Conservation (phyloP, 1,284 basidiomycete species). For the Vanrija pseudolonga region DNA sequence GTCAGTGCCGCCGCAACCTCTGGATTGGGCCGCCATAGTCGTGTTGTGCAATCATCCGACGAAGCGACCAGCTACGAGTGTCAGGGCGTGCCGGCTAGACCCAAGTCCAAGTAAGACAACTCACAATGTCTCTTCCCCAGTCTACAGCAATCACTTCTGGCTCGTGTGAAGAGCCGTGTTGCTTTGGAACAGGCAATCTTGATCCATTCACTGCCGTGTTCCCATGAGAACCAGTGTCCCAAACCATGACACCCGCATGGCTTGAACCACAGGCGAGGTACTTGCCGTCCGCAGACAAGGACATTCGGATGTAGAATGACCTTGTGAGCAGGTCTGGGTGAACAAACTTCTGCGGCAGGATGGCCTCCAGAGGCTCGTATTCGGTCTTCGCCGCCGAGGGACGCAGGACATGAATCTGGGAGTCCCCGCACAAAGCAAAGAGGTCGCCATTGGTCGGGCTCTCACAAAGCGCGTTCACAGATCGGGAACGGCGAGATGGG, state of each 20-base stretch:
- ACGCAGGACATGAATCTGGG: conserved; percentile 38
- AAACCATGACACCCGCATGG: conserved; percentile 42
- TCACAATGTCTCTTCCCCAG: conserved; percentile 47
- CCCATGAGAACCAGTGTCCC: conserved; percentile 23
- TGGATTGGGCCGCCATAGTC: conserved; percentile 40
- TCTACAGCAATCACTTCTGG: conserved; percentile 44
- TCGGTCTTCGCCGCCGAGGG: conserved; percentile 22
- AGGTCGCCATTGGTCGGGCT: conserved; percentile 38
- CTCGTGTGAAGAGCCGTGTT: neutral
- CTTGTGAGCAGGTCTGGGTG: conserved; percentile 36
- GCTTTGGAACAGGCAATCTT: neutral
- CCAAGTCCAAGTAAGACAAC: no score
- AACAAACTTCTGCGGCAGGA: conserved; percentile 33
- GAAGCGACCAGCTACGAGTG: conserved; percentile 37
- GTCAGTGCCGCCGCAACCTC: conserved; percentile 10
- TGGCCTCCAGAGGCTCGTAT: conserved; percentile 8
- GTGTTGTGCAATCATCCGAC: conserved; percentile 39
- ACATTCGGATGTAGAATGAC: conserved; percentile 43
- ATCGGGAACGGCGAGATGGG: conserved; percentile 32
- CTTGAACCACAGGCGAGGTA: conserved; percentile 41
- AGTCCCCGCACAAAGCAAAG: conserved; percentile 39
- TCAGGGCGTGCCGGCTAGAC: neutral
- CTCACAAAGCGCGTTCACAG: conserved; percentile 40
- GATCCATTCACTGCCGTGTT: neutral
- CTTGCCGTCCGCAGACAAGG: conserved; percentile 41